Base-by-base conservation (phyloP, 2,329 filamentous ascomycete genomes). In the Aureobasidium sp. region DNA sequence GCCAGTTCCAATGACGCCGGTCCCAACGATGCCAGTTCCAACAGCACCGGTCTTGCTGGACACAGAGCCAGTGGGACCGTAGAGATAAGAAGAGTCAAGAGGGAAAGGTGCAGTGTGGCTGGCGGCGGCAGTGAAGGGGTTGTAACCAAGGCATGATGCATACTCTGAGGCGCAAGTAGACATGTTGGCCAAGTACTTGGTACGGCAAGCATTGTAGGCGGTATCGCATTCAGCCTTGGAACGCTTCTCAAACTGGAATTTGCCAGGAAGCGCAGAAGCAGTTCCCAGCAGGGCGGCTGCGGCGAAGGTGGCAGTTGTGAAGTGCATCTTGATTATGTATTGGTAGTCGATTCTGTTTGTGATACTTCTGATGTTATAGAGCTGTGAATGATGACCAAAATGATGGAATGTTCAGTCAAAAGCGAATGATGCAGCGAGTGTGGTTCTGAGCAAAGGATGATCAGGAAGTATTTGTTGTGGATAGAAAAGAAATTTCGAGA, bases 91-190 rank as follows among this genome's bases (percentile, higher is more conserved):
- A 36, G 57, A 25, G 17, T 34, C 44, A 27, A 55, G 17, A 7
- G 52, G 52, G 52, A 42, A 55, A 17, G 52, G 45, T 17, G 9
- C 22, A 27, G 45, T 48, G 15, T 48, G 25, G 14, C 25, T n/a
- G 25, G 31, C 20, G 22, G 9, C 39, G 7, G 31, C 27, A 22
- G 34, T 39, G 62, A 45, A 62, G n/a, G 59, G 64, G 62, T 65
- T 62, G 62, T 62, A 60, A 37, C 64, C 64, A 27, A 65, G 59
- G 60, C 64, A 65, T 17, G 29, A n/a, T 44, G 62, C 62, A 36
- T 63, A 63, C 15, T 59, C 34, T 22, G 62, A 44, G 20, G 55
- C 63, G 62, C 64, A 65, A 17, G 29, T 27, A 25, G 64, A 42
- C 42, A 49, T 36, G 51, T 63, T 63, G 51, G 63, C 59, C 17